A percentile compares a stretch with the other conserved stretches of the same genome.
phyloP scores from a whole-genome alignment of 495 filamentous ascomycete species.

The Neurospora sp. region DNA sequence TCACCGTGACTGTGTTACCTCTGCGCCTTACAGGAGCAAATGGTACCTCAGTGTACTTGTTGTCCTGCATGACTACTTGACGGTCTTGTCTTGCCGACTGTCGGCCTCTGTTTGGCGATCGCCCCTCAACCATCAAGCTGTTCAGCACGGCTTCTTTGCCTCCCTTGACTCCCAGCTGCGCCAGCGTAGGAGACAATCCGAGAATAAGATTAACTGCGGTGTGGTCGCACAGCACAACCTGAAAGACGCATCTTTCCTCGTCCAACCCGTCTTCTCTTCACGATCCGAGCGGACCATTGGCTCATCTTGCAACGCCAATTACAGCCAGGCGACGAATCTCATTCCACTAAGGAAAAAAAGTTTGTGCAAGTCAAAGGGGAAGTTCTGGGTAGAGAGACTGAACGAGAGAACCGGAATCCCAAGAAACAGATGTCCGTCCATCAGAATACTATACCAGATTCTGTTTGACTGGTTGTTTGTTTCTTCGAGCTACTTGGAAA shows the following conservation, averaged over 20 bases:
- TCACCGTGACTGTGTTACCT: conserved; percentile 8
- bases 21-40: conserved; percentile 9
- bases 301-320: conserved; percentile 11
- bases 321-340: conserved; percentile 16
- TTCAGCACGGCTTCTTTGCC: neutral
- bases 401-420: conserved; percentile 4
- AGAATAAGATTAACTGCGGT: conserved; percentile 13
- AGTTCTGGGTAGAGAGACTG: neutral
- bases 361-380: conserved; percentile 8
- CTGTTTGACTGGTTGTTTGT: neutral
- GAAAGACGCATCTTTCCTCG: conserved; percentile 18
- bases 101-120: conserved; percentile 18
- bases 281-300: conserved; percentile 23
- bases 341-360: conserved; percentile 4
- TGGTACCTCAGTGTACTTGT: conserved; percentile 11
- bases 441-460: neutral
- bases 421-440: neutral
- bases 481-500: neutral
- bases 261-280: conserved; percentile 10
- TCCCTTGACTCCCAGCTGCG: conserved; percentile 5
- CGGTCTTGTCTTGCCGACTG: conserved; percentile 11
- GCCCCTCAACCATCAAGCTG: conserved; percentile 13
- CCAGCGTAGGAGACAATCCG: conserved; percentile 8
- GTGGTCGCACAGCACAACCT: conserved; percentile 22
- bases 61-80: conserved; percentile 24